phyloP scores from a whole-genome alignment of 2,329 filamentous ascomycete species.

The Aureobasidium sp. region DNA sequence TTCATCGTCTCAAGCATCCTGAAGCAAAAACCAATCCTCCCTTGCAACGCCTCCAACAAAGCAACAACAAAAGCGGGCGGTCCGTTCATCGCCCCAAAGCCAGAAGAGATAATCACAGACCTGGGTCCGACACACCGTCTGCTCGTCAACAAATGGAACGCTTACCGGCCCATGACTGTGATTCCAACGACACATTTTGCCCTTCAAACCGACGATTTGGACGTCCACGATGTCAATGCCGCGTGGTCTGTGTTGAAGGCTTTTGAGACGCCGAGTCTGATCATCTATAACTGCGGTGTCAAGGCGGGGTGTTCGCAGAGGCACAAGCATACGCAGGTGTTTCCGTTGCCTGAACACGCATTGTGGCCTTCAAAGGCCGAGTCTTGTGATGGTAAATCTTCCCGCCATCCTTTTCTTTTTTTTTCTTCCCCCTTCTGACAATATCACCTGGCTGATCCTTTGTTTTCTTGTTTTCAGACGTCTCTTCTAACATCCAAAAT shows the following conservation, averaged over 20 bases:
- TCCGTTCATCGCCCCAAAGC: conserved; percentile 16
- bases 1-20: conserved; percentile 15
- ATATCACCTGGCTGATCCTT: no score
- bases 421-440: no score
- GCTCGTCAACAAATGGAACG: conserved; percentile 34
- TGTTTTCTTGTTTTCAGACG: background rate
- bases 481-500: background rate
- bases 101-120: conserved; percentile 24
- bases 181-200: conserved; percentile 35
- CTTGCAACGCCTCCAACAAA: conserved; percentile 12
- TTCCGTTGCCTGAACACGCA: conserved; percentile 28
- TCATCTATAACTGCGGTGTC: conserved; percentile 42
- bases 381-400: conserved; percentile 10
- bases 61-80: conserved; percentile 9
- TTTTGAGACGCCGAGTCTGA: conserved; percentile 28
- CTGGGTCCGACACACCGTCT: conserved; percentile 29
- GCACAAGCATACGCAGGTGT: conserved; percentile 42
- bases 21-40: conserved; percentile 16
- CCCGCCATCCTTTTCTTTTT: conserved; percentile 16
- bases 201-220: conserved; percentile 34
- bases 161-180: conserved; percentile 33
- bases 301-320: conserved; percentile 38
- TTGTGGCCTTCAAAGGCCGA: conserved; percentile 21
- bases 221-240: conserved; percentile 31
- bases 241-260: conserved; percentile 32